Evolutionary conservation across 352 stramenopile genomes (phyloP), one percentile per base, ranked within the genome.

Genomic region (Hyaloperonospora arabidopsidis): DNA sequence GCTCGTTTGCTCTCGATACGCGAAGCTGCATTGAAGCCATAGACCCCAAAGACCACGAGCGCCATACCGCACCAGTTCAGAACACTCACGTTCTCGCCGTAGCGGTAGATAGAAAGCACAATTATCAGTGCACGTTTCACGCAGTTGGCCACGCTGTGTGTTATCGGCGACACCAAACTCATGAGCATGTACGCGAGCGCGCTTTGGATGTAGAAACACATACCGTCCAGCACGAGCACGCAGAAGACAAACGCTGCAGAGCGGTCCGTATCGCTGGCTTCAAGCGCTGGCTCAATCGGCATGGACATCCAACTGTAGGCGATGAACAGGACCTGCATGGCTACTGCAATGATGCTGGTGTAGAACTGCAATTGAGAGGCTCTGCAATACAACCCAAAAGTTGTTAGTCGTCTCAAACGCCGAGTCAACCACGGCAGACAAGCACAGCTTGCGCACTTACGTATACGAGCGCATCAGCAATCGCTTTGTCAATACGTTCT

Each of bases 401-500:
- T 55, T 39, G n/a, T 22, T 6, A 32, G 25, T 0, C 25, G 25
- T 10, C 4, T 8, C 25, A 4, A 8, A 4, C 25, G 4, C 25
- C 4, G 4, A 32, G 25, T 32, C 25, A 8, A 32, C 25, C 25
- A 0, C 10, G 13, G 3, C 5, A 45, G 25, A 15, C 43, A 22
- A 21, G 6, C 5, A 14, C 36, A 18, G 6, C 22, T 11, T n/a
- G n/a, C 21, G 23, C 8, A 70, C 74, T 49, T 78, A 92, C 82
- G 75, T 79, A 68, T 90, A 93, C 3, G 76, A 74, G 8, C 66
- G 68, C 21, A 87, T 93, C 22, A 97, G 73, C 34, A 96, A 66
- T 35, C 80, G 76, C 67, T 97, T 97, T 12, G 76, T 89, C 55
- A 97, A 68, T 8, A 97, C 88, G 58, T 97, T 97, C 59, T 97